Evolutionary conservation across 192 early-diverging fungal genomes (phyloP), one percentile per base, ranked within the genome.

Genomic region (Funneliformis geosporum): DNA sequence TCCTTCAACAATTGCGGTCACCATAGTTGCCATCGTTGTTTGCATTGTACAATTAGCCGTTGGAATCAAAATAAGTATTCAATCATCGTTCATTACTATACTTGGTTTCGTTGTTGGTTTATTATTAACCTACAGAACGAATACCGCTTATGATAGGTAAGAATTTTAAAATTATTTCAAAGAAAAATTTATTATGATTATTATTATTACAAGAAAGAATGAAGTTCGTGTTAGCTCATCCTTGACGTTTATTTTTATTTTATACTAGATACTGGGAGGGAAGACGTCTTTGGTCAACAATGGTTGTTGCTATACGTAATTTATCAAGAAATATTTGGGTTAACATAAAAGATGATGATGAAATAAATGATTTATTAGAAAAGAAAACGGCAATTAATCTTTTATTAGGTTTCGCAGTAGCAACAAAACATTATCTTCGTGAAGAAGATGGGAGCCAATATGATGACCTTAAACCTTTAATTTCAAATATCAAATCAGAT

Each of bases 391-490:
- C 89, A 69, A 93, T 95, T 83, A 91, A 94, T 82, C 83, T 98
- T 12, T 60, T 96, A 47, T 86, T 94, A 3, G 95, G 94, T 6
- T 96, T 94, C 81, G 90, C 91, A 40, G 85, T 93, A 60, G 87
- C 93, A 4, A 90, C 91, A 61, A 98, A 96, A 87, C 93, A 96
- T 79, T 93, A 94, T 76, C 87, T 98, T 38, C 92, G 95, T 44
- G 88, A 88, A 77, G 92, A 96, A 77, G 86, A 90, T 39, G 91
- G 91, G 8, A 83, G 88, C 67, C 82, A 90, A 12, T 91, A 93
- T 64, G 87, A 88, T 0, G 96, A 97, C 75, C 89, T 94, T 74
- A 86, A 90, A 76, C 90, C 89, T 4, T 82, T 93, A 25, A 69
- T 94, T 33, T 47, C 85, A 40, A 90, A 94, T 79, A 85, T 94